Evolutionary conservation across 352 stramenopile genomes (phyloP).

Genomic region (Phytophthora lateralis): DNA sequence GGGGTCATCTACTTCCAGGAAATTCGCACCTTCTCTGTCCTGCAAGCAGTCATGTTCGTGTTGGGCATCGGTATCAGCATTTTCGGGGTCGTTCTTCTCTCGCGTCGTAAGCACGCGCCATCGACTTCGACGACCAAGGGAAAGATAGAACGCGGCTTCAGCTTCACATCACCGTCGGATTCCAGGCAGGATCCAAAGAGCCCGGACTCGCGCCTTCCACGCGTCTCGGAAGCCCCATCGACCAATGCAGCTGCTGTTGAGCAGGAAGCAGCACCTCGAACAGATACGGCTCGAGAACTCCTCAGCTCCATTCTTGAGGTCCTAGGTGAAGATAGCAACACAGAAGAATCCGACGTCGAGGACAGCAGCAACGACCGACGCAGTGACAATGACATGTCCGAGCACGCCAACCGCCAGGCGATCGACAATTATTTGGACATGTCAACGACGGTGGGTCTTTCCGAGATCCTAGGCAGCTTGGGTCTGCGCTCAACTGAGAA

Average conservation of each 20-base stretch:
- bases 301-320: conserved; percentile 24
- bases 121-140: conserved; percentile 43
- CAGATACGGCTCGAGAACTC: conserved; percentile 14
- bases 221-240: conserved; percentile 15
- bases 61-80: conserved; percentile 83
- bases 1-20: conserved; percentile 93
- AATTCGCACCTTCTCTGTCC: conserved; percentile 73
- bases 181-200: conserved; percentile 18
- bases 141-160: conserved; percentile 70
- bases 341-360: conserved; percentile 42
- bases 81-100: conserved; percentile 83
- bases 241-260: conserved; percentile 12
- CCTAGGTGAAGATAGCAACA: conserved; percentile 32
- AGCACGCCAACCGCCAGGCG: conserved; percentile 70
- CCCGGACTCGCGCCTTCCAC: conserved; percentile 15
- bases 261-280: background rate
- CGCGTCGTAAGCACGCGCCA: conserved; percentile 62
- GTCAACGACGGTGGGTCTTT: conserved; percentile 75
- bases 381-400: conserved; percentile 44
- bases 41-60: conserved; percentile 86
- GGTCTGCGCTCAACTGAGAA: conserved; percentile 55
- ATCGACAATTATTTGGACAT: conserved; percentile 90
- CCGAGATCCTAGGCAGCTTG: conserved; percentile 64
- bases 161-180: conserved; percentile 52
- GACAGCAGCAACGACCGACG: conserved; percentile 23